Evolutionary conservation across 1,284 basidiomycete genomes (phyloP), one percentile per base, ranked within the genome.

Genomic region (Schizopora paradoxa): DNA sequence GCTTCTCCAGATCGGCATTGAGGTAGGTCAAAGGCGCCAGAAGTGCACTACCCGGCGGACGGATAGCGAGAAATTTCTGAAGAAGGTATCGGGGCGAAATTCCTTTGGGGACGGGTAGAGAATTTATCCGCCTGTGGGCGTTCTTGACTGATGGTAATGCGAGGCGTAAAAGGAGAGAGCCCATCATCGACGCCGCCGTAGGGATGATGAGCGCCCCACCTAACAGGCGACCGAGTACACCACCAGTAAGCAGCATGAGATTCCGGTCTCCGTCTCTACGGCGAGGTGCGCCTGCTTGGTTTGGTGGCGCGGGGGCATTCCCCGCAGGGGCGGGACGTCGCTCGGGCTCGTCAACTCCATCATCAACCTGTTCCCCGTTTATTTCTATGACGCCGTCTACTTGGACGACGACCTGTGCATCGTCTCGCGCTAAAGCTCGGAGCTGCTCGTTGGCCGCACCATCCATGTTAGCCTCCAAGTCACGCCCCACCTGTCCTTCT

Each of bases 151-250:
- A 14, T 11, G 48, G 48, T 10, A 50, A 29, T 5, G 48, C 48
- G 2, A 86, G 56, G 11, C 68, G 66, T 27, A 77, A 64, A 3
- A 88, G 68, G 6, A 83, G 51, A 2, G 66, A 58, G 1, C 85
- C 86, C 80, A 84, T 83, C 31, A 68, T 56, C 38, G 65, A 76
- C 13, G 85, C 74, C 49, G 88, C 75, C 8, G 69, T 68, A 0
- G 86, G 86, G 41, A 82, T 67, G 47, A 81, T 62, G 14, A 87
- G 63, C 0, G 83, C 82, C 2, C 81, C 82, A 21, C 77, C 80
- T 38, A 87, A 61, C 54, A 75, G 65, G 16, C 81, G 72, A 1
- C 82, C 83, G 1, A 87, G 56, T 0, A 79, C 77, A 13, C 72
- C 68, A 11, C 75, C 70, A 14, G 76, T 75, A 51, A 78, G 63